Evolutionary conservation across 2,329 filamentous ascomycete species (phyloP), one percentile per base, ranked within the genome.

Genomic region (Myotisia sp.): DNA sequence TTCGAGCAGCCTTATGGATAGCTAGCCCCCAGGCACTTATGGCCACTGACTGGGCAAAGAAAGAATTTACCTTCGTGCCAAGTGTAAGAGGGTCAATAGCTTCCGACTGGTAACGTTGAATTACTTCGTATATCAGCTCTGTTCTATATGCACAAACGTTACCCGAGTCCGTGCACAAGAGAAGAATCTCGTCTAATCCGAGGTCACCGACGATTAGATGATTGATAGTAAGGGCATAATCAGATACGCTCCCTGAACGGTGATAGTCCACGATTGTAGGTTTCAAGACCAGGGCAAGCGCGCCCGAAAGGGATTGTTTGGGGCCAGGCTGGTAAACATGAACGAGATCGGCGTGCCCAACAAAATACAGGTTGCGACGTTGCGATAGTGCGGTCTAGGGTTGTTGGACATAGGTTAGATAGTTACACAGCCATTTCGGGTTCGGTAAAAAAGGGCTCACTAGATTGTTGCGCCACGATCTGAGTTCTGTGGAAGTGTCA

Each of bases 1-100:
- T 63, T 0, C 86, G 74, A n/a, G 82, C 83, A 42, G 76, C 63
- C 41, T 73, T 68, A 53, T 95, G 87, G 7, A 93, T 68, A 5
- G 84, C 79, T 30, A 93, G 58, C 0, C 87, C 90, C 90, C 90
- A 98, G 2, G 86, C 87, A 39, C 82, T 87, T 16, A 59, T 61
- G 1, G 72, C 71, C 2, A 93, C 84, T 50, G 80, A 85, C 23
- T 79, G 71, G 38, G 74, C 71, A 37, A 93, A 81, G 49, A 92
- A 81, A 2, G 60, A 58, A 12, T 51, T 50, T 10, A 64, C 47
- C 31, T 54, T 51, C 5, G 50, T 43, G 30, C 32, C 42, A 33
- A 42, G 27, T 32, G 36, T 42, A 40, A 29, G 34, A 24, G 37
- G 39, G 9, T 23, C 26, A 8, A 16, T 31, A 23, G 26, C 21